phyloP scores from a whole-genome alignment of 306 rosid species.

The Quercus glauca region DNA sequence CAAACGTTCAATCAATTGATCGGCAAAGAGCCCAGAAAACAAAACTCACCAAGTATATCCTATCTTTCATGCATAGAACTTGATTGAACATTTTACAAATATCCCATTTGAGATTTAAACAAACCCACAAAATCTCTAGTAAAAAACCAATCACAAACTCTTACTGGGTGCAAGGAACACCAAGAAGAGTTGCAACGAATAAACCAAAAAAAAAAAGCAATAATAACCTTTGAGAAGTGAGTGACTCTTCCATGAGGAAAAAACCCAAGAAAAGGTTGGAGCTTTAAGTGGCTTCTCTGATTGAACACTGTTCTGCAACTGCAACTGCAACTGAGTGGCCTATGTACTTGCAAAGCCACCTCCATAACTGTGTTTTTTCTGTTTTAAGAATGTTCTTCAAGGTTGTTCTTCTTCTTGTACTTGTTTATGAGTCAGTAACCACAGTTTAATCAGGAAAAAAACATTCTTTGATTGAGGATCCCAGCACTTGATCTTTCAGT shows the following conservation, averaged over 20 bases:
- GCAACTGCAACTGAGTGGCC: slow-evolving; percentile 34
- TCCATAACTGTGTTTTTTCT: slow-evolving; percentile 34
- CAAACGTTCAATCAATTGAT: not conserved
- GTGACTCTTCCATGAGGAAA: slow-evolving; percentile 32
- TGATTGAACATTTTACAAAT: not conserved
- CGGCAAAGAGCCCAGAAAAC: not conserved
- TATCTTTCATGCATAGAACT: not conserved
- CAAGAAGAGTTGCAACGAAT: not conserved
- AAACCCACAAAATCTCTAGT: not conserved
- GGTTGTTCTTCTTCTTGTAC: slow-evolving; percentile 4
- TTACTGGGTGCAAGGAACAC: not conserved
- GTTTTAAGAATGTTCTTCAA: not conserved
- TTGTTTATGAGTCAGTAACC: not conserved
- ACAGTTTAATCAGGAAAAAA: slow-evolving; percentile 7
- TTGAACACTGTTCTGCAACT: slow-evolving; percentile 38
- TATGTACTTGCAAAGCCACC: slow-evolving; percentile 42
- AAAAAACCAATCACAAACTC: not conserved
- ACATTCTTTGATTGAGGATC: slow-evolving; percentile 8
- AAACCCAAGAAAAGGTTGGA: slow-evolving; percentile 38
- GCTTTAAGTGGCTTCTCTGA: slow-evolving; percentile 34
- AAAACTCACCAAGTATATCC: not conserved
- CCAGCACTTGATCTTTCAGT: slow-evolving; percentile 11
- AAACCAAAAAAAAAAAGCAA: not conserved
- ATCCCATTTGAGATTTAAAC: not conserved
- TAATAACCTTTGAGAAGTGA: slow-evolving; percentile 33